Base-by-base conservation (phyloP, 208 protist genomes). In the Leptomonas seymouri region DNA sequence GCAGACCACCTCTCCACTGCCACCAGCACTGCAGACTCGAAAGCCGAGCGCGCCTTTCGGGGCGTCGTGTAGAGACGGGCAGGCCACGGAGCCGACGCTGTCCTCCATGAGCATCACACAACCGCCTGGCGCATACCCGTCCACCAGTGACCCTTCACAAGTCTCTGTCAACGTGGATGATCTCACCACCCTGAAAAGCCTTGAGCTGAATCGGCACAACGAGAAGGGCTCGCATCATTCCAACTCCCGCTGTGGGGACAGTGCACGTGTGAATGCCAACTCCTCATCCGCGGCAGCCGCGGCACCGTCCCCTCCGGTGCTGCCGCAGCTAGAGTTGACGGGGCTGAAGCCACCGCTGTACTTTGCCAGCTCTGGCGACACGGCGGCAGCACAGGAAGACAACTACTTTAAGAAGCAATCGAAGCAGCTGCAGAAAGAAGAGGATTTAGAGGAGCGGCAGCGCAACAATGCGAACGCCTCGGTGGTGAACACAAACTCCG, bases 281-380 rank as follows among this genome's bases (percentile, higher is more conserved):
- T 59, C 71, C n/a, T 9, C 45, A 8, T 39, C 42, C 7, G 23
- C 55, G 8, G n/a, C 16, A 15, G 7, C 50, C 3, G 7, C 61
- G 16, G 8, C 50, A 21, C 21, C 66, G 2, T 27, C 62, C 20
- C 12, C 67, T 21, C 70, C 70, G 44, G 46, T 76, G 42, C 59
- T 84, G 30, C 76, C 74, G 27, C 53, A 48, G 56, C 77, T 88
- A 31, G 55, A 67, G 16, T 60, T 89, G 31, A 64, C 69, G 12
- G 55, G 65, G 23, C 48, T 84, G 63, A 72, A 56, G 46, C 81
- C 76, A 11, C 73, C 85, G 34, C 62, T 78, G 51, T 87, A 87
- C 62, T 87, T 75, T 48, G 67, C 78, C 28, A 80, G 74, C 50
- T 81, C 64, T 21, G 81, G 78, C 28, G 80, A 85, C 67, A 84